A percentile compares a stretch with the other conserved stretches of the same genome.
Conservation (phyloP, 2,329 filamentous ascomycete species). For the Pseudogymnoascus sp. region DNA sequence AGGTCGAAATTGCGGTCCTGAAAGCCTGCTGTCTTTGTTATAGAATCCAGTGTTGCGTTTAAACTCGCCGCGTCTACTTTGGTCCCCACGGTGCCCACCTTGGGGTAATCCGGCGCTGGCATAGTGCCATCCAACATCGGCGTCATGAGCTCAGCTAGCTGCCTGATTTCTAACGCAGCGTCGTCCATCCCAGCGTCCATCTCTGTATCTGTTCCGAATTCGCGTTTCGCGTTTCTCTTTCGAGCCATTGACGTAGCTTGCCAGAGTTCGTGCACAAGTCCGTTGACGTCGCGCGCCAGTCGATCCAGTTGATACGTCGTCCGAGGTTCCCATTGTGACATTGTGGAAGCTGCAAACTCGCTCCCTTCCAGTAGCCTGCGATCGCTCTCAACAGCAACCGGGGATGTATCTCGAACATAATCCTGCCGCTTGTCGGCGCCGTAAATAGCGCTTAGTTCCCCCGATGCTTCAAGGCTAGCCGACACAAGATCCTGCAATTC, state of each 20-base stretch:
- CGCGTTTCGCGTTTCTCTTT: not conserved
- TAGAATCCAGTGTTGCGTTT: not conserved
- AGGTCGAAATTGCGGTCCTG: conserved; percentile 18
- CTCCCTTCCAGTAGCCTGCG: not conserved
- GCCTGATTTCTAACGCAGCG: not conserved
- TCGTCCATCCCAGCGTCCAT: not conserved
- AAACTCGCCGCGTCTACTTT: not conserved
- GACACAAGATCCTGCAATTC: not conserved
- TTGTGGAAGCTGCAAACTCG: not conserved
- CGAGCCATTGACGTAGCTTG: not conserved
- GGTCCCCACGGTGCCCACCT: not conserved
- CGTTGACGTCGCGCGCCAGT: not conserved
- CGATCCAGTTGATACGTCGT: not conserved
- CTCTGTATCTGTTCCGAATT: not conserved
- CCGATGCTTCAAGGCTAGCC: not conserved
- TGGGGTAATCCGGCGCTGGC: not conserved
- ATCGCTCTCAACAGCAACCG: not conserved
- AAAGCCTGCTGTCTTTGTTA: not conserved
- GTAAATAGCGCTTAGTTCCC: not conserved
- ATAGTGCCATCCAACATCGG: not conserved
- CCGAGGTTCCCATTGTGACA: not conserved
- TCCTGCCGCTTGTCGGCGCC: no score
- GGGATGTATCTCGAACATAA: not conserved
- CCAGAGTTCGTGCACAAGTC: not conserved
- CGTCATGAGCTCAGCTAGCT: not conserved